Conservation (phyloP, 1,284 basidiomycete species). For the Hymenochaete sp. region DNA sequence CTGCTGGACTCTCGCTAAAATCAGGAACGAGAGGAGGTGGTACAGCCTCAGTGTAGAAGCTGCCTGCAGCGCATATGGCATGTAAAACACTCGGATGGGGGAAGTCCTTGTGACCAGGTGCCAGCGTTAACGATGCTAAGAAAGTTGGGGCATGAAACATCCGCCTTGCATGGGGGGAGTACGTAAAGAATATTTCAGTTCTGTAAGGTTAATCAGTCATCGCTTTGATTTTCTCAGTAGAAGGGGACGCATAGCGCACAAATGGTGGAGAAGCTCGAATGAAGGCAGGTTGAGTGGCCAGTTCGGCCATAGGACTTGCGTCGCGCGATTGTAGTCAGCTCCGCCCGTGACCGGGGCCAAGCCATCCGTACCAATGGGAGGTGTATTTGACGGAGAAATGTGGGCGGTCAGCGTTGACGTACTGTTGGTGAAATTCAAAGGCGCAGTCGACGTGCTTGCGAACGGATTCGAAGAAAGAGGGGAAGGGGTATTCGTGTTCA, state of each 20-base stretch:
- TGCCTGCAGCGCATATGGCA: conserved; percentile 67
- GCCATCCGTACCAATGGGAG: conserved; percentile 9
- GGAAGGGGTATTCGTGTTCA: conserved; percentile 4
- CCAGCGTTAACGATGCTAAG: conserved; percentile 51
- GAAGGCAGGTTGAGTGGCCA: conserved; percentile 59
- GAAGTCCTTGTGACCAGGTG: conserved; percentile 62
- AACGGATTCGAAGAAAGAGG: neutral
- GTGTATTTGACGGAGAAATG: conserved; percentile 14
- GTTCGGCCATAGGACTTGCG: conserved; percentile 40
- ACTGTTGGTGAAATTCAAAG: conserved; percentile 1
- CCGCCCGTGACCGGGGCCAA: neutral
- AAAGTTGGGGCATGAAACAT: conserved; percentile 60
- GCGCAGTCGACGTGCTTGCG: neutral
- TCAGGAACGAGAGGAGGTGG: conserved; percentile 44
- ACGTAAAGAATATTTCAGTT: conserved; percentile 64
- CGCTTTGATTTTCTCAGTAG: neutral
- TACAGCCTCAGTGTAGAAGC: conserved; percentile 53
- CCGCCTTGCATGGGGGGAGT: conserved; percentile 58
- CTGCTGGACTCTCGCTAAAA: conserved; percentile 38
- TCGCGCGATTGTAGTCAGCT: conserved; percentile 10
- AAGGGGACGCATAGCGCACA: conserved; percentile 37
- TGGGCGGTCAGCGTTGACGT: conserved; percentile 11
- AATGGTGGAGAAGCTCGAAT: conserved; percentile 49
- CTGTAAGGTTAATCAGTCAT: conserved; percentile 28
- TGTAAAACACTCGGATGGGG: conserved; percentile 55